Conservation (phyloP, 2,329 filamentous ascomycete species). For the Aspergillus arachidicola region DNA sequence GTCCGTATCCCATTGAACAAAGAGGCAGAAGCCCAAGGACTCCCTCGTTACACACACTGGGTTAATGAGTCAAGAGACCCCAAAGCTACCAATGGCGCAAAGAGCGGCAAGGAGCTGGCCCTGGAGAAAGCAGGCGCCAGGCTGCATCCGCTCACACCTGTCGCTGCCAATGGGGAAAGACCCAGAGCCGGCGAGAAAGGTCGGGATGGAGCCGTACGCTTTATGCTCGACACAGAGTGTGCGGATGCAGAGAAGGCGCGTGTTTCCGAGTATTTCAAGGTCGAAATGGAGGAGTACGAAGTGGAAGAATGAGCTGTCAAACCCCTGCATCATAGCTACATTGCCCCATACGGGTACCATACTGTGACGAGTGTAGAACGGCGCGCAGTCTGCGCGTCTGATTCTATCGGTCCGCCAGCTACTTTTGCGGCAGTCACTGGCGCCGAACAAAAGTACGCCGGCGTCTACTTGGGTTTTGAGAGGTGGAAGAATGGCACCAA, state of each 20-base stretch:
- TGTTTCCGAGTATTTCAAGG: constrained; percentile 69
- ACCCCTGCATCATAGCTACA: background rate
- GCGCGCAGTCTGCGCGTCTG: background rate
- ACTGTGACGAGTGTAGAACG: background rate
- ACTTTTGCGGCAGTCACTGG: background rate
- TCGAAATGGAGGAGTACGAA: constrained; percentile 71
- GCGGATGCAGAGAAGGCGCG: constrained; percentile 71
- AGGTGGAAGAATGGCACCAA: background rate
- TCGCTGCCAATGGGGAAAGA: constrained; percentile 48
- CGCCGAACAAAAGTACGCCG: background rate
- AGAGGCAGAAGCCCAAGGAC: constrained; percentile 66
- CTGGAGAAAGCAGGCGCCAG: constrained; percentile 1
- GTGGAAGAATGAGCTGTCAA: constrained; percentile 35
- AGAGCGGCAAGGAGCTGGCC: constrained; percentile 18
- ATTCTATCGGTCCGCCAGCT: background rate
- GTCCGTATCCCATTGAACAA: constrained; percentile 86
- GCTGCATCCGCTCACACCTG: constrained; percentile 48
- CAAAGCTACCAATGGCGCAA: constrained; percentile 21
- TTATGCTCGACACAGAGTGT: constrained; percentile 80
- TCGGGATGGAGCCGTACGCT: constrained; percentile 77
- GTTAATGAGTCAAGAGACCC: constrained; percentile 32
- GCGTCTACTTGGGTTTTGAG: background rate
- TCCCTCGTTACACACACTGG: constrained; percentile 66
- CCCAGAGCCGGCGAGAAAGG: constrained; percentile 47
- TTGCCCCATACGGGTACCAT: no score